phyloP scores from a whole-genome alignment of 805 yeast species.

The Hanseniaspora mollemarum region DNA sequence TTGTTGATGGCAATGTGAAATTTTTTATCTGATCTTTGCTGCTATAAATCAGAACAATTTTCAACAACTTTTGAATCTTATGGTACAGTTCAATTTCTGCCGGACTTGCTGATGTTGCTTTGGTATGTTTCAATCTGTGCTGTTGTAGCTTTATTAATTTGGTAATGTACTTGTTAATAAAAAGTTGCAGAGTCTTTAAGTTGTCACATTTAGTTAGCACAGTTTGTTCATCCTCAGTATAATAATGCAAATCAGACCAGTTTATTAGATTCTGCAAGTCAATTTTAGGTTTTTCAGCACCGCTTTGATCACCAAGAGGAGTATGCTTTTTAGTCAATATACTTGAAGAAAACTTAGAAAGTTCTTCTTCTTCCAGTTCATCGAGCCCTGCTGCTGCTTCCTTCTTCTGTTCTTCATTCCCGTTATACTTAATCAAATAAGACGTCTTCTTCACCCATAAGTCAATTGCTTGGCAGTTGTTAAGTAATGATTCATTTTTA shows the following conservation, averaged over 20 bases:
- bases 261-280: conserved; percentile 34
- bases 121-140: conserved; percentile 30
- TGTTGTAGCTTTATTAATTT: conserved; percentile 43
- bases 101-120: conserved; percentile 31
- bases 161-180: conserved; percentile 36
- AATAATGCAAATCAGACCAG: conserved; percentile 41
- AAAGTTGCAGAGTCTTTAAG: conserved; percentile 29
- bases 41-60: conserved; percentile 33
- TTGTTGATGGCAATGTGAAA: conserved; percentile 17
- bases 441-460: conserved; percentile 48
- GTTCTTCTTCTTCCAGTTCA: neutral
- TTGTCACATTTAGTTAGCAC: conserved; percentile 33
- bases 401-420: conserved; percentile 10
- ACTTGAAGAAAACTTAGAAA: neutral
- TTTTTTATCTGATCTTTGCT: conserved; percentile 7
- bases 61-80: conserved; percentile 37
- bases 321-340: conserved; percentile 13
- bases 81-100: conserved; percentile 37
- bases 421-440: conserved; percentile 29
- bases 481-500: conserved; percentile 45
- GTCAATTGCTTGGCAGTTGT: conserved; percentile 40
- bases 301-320: conserved; percentile 13
- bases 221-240: conserved; percentile 44
- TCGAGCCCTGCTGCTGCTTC: neutral
- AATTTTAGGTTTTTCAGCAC: conserved; percentile 11